These are phyloP conservation scores for Microdochium trichocladiopsis DNA, from an alignment of 2,329 filamentous ascomycete genomes.

Conservation along the genomic window DNA sequence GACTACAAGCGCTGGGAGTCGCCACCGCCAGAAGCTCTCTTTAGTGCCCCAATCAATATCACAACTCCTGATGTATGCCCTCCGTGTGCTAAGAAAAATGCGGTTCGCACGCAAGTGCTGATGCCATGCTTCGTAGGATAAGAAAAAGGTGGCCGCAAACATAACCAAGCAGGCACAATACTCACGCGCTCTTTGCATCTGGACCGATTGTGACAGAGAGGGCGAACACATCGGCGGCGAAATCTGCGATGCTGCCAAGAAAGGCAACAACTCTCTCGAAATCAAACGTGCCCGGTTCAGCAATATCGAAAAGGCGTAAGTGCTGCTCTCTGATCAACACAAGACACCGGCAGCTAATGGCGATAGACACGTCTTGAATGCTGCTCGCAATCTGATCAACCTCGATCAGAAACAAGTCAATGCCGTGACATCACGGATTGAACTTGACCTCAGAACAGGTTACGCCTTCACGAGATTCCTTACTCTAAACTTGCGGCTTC, in stretches of 20 bases:
- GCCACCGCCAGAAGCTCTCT: slow-evolving; percentile 72
- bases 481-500: slow-evolving; percentile 65
- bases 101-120: background rate
- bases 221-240: slow-evolving; percentile 94
- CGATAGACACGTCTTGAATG: slow-evolving; percentile 73
- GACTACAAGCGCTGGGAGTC: slow-evolving; percentile 74
- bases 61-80: slow-evolving; percentile 56
- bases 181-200: slow-evolving; percentile 78
- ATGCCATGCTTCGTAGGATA: slow-evolving; percentile 49
- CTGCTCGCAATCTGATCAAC: slow-evolving; percentile 67
- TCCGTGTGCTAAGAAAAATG: background rate
- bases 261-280: slow-evolving; percentile 66
- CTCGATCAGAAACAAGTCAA: slow-evolving; percentile 82
- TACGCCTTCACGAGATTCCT: slow-evolving; percentile 88
- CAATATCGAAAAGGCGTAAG: slow-evolving; percentile 86
- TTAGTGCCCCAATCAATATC: slow-evolving; percentile 69
- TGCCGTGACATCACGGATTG: slow-evolving; percentile 82
- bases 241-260: slow-evolving; percentile 72
- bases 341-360: slow-evolving; percentile 4
- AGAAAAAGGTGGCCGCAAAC: slow-evolving; percentile 74
- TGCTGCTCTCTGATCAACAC: slow-evolving; percentile 2
- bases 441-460: slow-evolving; percentile 87
- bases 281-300: slow-evolving; percentile 87
- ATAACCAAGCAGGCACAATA: slow-evolving; percentile 71
- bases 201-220: slow-evolving; percentile 98